These are phyloP conservation scores for Daldinia sp. DNA, from an alignment of 2,329 filamentous ascomycete species.

Conservation along the genomic window DNA sequence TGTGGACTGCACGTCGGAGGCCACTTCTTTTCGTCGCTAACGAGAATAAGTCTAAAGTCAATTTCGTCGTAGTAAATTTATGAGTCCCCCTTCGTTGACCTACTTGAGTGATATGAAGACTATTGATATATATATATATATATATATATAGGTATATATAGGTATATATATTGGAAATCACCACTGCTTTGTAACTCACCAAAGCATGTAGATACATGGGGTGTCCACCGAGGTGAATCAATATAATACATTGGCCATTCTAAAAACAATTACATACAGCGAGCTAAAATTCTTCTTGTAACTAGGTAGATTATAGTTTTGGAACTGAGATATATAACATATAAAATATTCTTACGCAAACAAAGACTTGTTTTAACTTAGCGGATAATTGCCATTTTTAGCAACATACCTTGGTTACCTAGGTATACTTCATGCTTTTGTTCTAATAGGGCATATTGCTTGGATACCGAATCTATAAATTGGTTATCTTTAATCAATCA, in stretches of 20 bases:
- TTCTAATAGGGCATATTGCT: background rate
- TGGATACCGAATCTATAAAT: conserved; percentile 2
- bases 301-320: background rate
- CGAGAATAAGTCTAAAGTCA: too few relatives aligned
- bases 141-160: background rate
- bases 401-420: too few relatives aligned
- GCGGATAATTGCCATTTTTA: background rate
- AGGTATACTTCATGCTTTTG: too few relatives aligned
- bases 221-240: background rate
- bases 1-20: background rate
- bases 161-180: too few relatives aligned
- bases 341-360: background rate
- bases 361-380: background rate
- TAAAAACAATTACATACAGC: background rate
- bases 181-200: background rate
- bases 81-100: too few relatives aligned
- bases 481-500: too few relatives aligned
- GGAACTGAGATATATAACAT: conserved; percentile 2
- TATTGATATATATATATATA: background rate
- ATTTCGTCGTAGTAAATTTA: too few relatives aligned
- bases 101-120: too few relatives aligned
- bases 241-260: background rate
- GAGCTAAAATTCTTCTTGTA: background rate
- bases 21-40: too few relatives aligned
- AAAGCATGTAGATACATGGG: background rate